Conservation (phyloP, 192 early-diverging fungal species). For the Dissophora ornata region DNA sequence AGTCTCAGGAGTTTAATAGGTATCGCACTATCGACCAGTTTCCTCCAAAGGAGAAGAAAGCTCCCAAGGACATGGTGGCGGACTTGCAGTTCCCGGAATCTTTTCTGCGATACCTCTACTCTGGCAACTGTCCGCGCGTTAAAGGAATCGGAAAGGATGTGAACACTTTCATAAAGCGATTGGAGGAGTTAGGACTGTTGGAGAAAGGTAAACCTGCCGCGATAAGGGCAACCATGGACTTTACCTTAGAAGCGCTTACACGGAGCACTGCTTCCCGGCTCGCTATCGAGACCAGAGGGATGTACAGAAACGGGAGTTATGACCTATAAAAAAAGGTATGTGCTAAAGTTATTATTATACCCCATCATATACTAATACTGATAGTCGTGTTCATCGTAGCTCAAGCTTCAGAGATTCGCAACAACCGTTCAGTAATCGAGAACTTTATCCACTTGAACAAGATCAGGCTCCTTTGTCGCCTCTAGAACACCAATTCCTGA, state of each 20-base stretch:
- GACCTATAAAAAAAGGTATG: conserved; percentile 5
- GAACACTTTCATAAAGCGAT: conserved; percentile 7
- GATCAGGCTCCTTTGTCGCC: too few relatives aligned
- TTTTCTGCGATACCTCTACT: too few relatives aligned
- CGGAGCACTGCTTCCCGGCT: background rate
- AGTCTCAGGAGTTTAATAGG: too few relatives aligned
- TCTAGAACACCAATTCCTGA: too few relatives aligned
- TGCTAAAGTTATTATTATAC: background rate
- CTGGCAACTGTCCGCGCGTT: background rate
- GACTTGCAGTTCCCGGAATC: too few relatives aligned
- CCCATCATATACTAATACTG: too few relatives aligned
- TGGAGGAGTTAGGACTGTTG: background rate
- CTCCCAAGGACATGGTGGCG: too few relatives aligned
- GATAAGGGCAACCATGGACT: background rate
- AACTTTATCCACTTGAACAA: too few relatives aligned
- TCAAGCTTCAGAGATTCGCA: background rate
- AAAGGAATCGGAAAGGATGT: background rate
- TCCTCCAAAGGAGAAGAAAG: too few relatives aligned
- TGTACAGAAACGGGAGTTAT: background rate
- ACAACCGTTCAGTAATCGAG: background rate
- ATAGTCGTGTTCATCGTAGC: background rate
- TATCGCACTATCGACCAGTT: too few relatives aligned
- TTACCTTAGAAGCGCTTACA: background rate
- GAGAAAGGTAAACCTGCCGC: too few relatives aligned
- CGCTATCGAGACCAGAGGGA: background rate